Conservation (phyloP, 306 rosid species). For the Cicer chorassanicum region DNA sequence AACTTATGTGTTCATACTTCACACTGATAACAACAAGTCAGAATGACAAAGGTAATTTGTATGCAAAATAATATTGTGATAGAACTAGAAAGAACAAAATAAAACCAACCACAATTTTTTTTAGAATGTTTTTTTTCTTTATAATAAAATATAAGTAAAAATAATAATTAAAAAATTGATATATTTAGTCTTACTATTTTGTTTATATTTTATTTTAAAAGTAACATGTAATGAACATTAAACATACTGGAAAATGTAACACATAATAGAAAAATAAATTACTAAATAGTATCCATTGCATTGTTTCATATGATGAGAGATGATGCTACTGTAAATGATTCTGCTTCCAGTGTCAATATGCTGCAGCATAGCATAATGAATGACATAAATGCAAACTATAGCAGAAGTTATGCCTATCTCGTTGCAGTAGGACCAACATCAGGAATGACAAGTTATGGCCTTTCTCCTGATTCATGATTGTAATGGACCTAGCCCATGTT, state of each 20-base stretch:
- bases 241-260: background rate
- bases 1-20: background rate
- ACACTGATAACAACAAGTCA: background rate
- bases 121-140: too few species aligned
- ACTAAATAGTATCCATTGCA: background rate
- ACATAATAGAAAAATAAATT: background rate
- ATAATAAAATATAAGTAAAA: too few species aligned
- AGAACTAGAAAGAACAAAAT: background rate
- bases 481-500: too few species aligned
- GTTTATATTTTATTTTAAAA: too few species aligned
- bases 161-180: too few species aligned
- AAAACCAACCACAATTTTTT: background rate
- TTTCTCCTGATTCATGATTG: too few species aligned
- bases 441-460: too few species aligned
- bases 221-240: background rate
- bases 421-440: too few species aligned
- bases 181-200: too few species aligned
- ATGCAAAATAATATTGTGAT: background rate
- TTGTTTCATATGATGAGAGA: background rate
- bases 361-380: background rate
- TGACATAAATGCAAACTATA: too few species aligned
- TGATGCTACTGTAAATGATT: background rate
- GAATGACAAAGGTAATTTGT: background rate
- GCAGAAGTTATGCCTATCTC: too few species aligned
- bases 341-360: background rate